Percentiles rank a stretch among this genome's conserved stretches.
Conservation (phyloP, 352 stramenopile species). For the Elongisporangium undulatum region DNA sequence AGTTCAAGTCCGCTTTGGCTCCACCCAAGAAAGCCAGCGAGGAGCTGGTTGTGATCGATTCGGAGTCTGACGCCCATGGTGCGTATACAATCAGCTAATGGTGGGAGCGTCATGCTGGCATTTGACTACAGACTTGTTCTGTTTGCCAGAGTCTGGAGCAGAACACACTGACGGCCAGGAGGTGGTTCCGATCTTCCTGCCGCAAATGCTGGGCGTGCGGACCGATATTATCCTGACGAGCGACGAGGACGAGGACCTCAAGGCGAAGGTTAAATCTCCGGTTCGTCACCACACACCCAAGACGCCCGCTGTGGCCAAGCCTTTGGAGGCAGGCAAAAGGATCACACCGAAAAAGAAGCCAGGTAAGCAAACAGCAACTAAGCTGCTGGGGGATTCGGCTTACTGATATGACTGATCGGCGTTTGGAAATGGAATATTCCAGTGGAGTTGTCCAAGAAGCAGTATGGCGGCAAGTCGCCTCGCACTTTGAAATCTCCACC, state of each 20-base stretch:
- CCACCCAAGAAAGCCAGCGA: not conserved
- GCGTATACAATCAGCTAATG: no score
- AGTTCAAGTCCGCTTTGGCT: not conserved
- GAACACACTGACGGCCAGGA: not conserved
- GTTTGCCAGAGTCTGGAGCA: not conserved
- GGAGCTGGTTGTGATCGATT: not conserved
- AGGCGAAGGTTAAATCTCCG: not conserved
- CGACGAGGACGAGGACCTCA: not conserved
- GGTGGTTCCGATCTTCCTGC: not conserved
- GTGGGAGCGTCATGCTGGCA: not conserved
- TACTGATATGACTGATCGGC: no score
- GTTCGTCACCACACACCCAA: not conserved
- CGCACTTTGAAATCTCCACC: not conserved
- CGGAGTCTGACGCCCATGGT: not conserved
- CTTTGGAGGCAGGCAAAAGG: not conserved
- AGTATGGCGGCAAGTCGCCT: not conserved
- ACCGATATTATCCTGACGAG: not conserved
- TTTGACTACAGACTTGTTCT: not conserved
- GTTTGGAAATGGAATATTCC: no score
- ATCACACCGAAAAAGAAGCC: not conserved
- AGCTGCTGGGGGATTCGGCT: no score
- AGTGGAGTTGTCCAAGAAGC: not conserved
- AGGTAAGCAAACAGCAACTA: not conserved
- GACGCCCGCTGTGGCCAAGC: not conserved
- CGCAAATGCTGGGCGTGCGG: not conserved